Conservation (phyloP, 805 yeast species). For the Yueomyces sinensis region DNA sequence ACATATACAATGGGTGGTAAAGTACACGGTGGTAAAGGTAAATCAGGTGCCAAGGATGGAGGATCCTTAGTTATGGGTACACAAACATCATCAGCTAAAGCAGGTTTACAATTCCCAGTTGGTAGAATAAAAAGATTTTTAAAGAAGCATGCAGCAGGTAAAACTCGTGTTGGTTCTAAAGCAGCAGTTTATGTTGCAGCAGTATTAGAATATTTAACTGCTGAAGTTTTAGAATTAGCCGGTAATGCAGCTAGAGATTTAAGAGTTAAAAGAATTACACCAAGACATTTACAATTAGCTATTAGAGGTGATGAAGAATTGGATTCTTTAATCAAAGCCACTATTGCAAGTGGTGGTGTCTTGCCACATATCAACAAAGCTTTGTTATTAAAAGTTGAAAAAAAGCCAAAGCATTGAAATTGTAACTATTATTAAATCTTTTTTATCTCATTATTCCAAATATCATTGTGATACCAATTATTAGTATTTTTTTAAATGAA, state of each 20-base stretch:
- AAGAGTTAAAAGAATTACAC: conserved; percentile 92
- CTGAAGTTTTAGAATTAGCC: conserved; percentile 94
- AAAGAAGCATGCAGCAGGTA: conserved; percentile 80
- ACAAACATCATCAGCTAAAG: conserved; percentile 86
- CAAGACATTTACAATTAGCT: conserved; percentile 93
- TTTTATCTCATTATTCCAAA: no score
- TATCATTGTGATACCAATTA: no score
- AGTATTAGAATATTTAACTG: conserved; percentile 89
- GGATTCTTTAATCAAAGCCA: conserved; percentile 85
- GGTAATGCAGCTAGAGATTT: conserved; percentile 97
- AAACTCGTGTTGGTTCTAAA: conserved; percentile 80
- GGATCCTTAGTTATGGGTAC: conserved; percentile 31
- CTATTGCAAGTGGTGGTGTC: conserved; percentile 97
- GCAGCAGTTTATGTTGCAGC: conserved; percentile 94
- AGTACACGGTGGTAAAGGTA: conserved; percentile 95
- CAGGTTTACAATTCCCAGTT: conserved; percentile 93
- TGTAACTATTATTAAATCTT: no score
- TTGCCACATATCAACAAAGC: conserved; percentile 87
- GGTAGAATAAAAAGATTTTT: conserved; percentile 97
- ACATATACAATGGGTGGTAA: conserved; percentile 81
- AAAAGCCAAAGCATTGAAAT: conserved; percentile 24
- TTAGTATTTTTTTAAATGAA: no score
- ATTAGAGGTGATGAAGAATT: conserved; percentile 97
- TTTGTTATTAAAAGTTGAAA: conserved; percentile 62
- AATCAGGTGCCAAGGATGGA: conserved; percentile 70